Evolutionary conservation across 2,329 filamentous ascomycete species (phyloP).

Genomic region (Colletotrichum neosansevieriae): DNA sequence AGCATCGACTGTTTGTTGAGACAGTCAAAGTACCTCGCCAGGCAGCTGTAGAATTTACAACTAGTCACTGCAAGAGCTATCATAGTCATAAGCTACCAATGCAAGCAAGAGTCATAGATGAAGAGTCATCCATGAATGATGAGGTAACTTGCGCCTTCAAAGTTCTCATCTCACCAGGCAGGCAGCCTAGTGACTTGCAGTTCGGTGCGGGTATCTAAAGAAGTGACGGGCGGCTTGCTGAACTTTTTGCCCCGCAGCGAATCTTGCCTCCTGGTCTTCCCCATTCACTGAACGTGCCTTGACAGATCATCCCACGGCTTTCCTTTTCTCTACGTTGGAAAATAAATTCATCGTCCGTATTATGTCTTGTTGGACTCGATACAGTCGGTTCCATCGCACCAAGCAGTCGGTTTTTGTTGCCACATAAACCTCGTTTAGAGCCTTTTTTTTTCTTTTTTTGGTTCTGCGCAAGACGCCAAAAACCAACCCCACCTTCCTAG

Average conservation of each 20-base stretch:
- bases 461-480: slow-evolving; percentile 14
- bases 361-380: slow-evolving; percentile 30
- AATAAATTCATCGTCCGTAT: slow-evolving; percentile 21
- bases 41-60: background rate
- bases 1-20: background rate
- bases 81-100: too few relatives aligned
- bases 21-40: background rate
- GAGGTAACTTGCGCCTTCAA: too few relatives aligned
- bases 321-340: background rate
- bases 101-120: too few relatives aligned
- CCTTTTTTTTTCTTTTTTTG: background rate
- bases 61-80: too few relatives aligned
- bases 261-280: slow-evolving; percentile 5
- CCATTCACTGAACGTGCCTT: background rate
- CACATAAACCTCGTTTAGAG: slow-evolving; percentile 19
- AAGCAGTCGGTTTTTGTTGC: slow-evolving; percentile 23
- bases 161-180: too few relatives aligned
- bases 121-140: too few relatives aligned
- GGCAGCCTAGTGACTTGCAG: too few relatives aligned
- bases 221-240: background rate
- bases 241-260: slow-evolving; percentile 36
- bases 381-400: slow-evolving; percentile 1
- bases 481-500: slow-evolving; percentile 29
- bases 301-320: slow-evolving; percentile 5
- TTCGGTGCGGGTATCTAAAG: too few relatives aligned